Evolutionary conservation across 164 flowering plant species (phyloP).

Genomic region (Magnolia changhungtana): DNA sequence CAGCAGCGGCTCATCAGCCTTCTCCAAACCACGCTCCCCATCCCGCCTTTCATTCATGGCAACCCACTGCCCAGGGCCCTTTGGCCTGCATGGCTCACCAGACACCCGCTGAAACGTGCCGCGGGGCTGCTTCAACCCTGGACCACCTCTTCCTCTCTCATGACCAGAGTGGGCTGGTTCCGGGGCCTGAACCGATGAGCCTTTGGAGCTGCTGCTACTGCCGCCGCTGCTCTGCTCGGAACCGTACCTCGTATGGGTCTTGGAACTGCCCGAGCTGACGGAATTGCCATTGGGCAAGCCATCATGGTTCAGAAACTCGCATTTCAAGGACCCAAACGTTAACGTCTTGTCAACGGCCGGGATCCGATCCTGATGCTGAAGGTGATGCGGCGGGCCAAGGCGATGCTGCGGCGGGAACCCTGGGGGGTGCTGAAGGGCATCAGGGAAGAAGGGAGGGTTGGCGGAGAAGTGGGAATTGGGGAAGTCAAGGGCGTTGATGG

Average conservation of each 20-base stretch:
- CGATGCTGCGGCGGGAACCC: constrained; percentile 27
- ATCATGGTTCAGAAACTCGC: constrained; percentile 17
- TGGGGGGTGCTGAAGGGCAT: constrained; percentile 19
- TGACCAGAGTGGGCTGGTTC: constrained; percentile 6
- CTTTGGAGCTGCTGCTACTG: constrained; percentile 14
- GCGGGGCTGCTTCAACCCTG: constrained; percentile 21
- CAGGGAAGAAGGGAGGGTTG: constrained; percentile 3
- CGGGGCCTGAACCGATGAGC: constrained; percentile 1
- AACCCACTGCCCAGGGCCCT: constrained; percentile 31
- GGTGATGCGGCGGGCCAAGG: neutral
- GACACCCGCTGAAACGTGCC: constrained; percentile 26
- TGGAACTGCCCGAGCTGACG: neutral
- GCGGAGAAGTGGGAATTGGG: constrained; percentile 9
- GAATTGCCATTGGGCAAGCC: constrained; percentile 23
- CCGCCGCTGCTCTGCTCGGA: constrained; percentile 14
- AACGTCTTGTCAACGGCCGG: constrained; percentile 18
- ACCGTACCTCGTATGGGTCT: neutral
- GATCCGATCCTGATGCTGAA: constrained; percentile 1
- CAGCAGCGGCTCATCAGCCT: constrained; percentile 12
- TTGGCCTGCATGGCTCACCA: constrained; percentile 40
- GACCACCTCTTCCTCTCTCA: constrained; percentile 21
- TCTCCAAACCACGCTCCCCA: constrained; percentile 26
- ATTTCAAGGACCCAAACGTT: constrained; percentile 53
- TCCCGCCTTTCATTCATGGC: constrained; percentile 15
- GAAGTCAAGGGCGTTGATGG: constrained; percentile 19